These are phyloP conservation scores for Ceratobasidium sp. DNA, from an alignment of 1,284 basidiomycete species.

Conservation along the genomic window DNA sequence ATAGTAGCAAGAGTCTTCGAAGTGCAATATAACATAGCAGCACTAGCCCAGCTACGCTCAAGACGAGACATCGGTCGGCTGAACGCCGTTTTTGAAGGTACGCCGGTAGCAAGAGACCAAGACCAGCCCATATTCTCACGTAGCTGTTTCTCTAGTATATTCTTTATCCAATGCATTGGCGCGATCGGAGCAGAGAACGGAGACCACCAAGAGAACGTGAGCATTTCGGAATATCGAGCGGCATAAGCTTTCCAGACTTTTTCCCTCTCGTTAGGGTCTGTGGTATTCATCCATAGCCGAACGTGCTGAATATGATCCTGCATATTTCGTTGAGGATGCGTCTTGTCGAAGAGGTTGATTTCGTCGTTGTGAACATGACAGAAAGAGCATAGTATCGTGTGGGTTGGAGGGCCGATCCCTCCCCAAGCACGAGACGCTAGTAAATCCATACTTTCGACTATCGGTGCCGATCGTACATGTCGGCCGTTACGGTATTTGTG, in stretches of 20 bases:
- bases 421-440: neutral
- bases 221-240: neutral
- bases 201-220: neutral
- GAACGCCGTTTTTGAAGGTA: neutral
- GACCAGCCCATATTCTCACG: constrained; percentile 2
- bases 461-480: neutral
- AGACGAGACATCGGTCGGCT: neutral
- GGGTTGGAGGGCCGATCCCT: neutral
- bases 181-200: neutral
- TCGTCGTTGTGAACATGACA: neutral
- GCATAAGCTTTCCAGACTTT: neutral
- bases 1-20: too few relatives aligned
- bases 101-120: neutral
- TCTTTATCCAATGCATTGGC: constrained; percentile 21
- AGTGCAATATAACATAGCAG: neutral
- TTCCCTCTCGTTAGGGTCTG: neutral
- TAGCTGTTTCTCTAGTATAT: neutral
- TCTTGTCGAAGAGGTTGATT: neutral
- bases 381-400: constrained; percentile 2
- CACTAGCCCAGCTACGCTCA: neutral
- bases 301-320: neutral
- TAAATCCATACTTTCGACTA: constrained; percentile 7
- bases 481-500: constrained; percentile 26
- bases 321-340: neutral
- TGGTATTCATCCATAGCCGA: neutral